A percentile compares a stretch with the other conserved stretches of the same genome.
Conservation (phyloP, 768 basidiomycete genomes). For the Rubroboletus pulcherrimus region DNA sequence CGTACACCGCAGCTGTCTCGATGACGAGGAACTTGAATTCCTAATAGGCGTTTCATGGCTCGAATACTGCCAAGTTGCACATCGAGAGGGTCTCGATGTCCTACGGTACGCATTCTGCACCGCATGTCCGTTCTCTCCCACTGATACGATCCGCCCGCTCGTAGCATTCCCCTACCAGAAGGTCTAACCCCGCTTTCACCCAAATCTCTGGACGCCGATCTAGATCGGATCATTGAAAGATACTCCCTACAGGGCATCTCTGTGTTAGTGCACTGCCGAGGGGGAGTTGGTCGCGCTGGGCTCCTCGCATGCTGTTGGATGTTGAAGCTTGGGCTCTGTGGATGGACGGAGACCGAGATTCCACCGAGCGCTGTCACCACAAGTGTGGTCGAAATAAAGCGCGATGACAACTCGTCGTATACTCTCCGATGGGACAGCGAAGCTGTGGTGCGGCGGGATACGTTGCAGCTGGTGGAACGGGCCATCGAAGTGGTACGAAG, state of each 20-base stretch:
- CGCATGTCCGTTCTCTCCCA: background rate
- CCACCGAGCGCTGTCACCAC: background rate
- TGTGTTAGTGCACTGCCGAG: conserved; percentile 86
- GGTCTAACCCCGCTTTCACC: conserved; percentile 72
- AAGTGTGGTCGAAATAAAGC: conserved; percentile 11
- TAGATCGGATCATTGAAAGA: conserved; percentile 58
- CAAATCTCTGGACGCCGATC: conserved; percentile 57
- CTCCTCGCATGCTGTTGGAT: conserved; percentile 91
- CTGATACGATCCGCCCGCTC: background rate
- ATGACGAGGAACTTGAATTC: conserved; percentile 77
- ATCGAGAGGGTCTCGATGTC: conserved; percentile 68
- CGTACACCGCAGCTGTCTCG: conserved; percentile 59
- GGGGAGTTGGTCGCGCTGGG: conserved; percentile 92
- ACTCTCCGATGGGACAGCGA: conserved; percentile 19
- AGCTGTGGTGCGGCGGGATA: conserved; percentile 37
- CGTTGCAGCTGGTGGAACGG: conserved; percentile 65
- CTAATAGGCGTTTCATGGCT: conserved; percentile 79
- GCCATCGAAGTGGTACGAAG: conserved; percentile 70
- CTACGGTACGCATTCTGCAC: conserved; percentile 50
- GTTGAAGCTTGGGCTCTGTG: conserved; percentile 86
- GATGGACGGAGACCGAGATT: conserved; percentile 45
- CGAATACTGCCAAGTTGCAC: conserved; percentile 65
- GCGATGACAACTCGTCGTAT: background rate
- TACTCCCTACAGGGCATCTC: conserved; percentile 73
- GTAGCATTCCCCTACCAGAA: conserved; percentile 85